Evolutionary conservation across 2,329 filamentous ascomycete species (phyloP), one percentile per base, ranked within the genome.

Genomic region (Apiospora kogelbergensis): DNA sequence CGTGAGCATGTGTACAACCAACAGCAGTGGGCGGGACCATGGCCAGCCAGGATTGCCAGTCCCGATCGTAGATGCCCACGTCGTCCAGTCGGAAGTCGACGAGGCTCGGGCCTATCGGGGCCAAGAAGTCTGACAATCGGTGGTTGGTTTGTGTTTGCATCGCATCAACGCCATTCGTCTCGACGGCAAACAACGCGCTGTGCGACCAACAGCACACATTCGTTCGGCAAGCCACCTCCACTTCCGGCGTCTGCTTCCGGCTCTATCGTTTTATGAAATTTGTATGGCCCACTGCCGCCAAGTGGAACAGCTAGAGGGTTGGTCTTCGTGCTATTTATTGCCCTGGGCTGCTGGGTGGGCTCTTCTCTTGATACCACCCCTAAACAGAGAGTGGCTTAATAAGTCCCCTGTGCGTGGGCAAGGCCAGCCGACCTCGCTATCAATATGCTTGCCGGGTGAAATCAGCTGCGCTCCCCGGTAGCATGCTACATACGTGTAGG

Each of bases 281-380:
- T 60, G 53, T 37, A 37, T 60, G 53, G 53, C 10, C 53, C 53
- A 60, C 53, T 37, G 53, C 53, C 30, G 53, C 53, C 53, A 60
- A 60, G 53, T 37, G 53, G 53, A 60, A 60, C 53, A 37, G 26
- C 53, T 33, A 60, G 15, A n/a, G 30, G 13, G 53, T 33, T 60
- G 53, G 48, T 13, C 26, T 57, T 20, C 45, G 45, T 24, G 45
- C 45, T 57, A 33, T 57, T 57, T 57, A 57, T 57, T 57, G 26
- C 26, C 26, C 26, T 57, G 33, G 33, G 33, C 33, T 33, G 33
- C 33, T 33, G 15, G 48, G 30, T 60, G 26, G 53, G 53, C 30
- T 60, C 30, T 37, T 37, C 17, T 37, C 48, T 60, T 20, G 15
- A n/a, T 13, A 6, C 24, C 10, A 5, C 11, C 10, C 24, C 46